These are phyloP conservation scores for Oryza glumipatula DNA, from an alignment of 176 grass and related monocot genomes.

Conservation along the genomic window DNA sequence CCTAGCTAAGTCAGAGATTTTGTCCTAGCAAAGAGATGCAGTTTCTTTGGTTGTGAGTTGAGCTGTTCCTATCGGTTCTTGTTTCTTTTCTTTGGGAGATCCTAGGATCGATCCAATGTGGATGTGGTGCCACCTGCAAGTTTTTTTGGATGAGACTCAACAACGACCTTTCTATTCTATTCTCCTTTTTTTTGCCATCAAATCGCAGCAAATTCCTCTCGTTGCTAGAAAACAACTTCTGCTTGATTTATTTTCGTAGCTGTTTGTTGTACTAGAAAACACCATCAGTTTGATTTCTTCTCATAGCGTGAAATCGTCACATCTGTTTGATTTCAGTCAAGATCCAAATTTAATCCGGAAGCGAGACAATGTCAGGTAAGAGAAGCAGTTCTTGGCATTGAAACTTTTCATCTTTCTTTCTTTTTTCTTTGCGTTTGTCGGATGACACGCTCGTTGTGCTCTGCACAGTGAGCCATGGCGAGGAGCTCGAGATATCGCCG, in stretches of 20 bases:
- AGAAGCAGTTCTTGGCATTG: not conserved
- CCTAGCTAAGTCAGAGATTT: not conserved
- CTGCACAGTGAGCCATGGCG: constrained; percentile 58
- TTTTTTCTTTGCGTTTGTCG: not conserved
- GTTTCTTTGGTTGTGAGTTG: constrained; percentile 8
- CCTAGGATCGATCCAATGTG: constrained; percentile 36
- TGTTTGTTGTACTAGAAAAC: not conserved
- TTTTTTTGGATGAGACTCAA: constrained; percentile 1
- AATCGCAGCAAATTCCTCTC: not conserved
- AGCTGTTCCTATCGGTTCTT: constrained; percentile 20
- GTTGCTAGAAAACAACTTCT: not conserved
- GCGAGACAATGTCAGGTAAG: constrained; percentile 45
- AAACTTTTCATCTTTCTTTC: not conserved
- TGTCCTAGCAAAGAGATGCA: not conserved
- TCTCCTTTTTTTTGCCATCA: not conserved
- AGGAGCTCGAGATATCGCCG: constrained; percentile 61
- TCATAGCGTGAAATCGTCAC: not conserved
- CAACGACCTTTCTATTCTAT: not conserved
- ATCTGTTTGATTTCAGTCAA: not conserved
- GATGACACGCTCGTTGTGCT: constrained; percentile 18
- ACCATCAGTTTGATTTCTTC: not conserved
- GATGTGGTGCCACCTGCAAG: not conserved
- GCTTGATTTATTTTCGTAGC: too few relatives aligned
- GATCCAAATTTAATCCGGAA: not conserved
- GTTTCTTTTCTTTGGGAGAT: constrained; percentile 21